Base-by-base conservation (phyloP, 2,329 filamentous ascomycete species). In the Venturia aucupariae region DNA sequence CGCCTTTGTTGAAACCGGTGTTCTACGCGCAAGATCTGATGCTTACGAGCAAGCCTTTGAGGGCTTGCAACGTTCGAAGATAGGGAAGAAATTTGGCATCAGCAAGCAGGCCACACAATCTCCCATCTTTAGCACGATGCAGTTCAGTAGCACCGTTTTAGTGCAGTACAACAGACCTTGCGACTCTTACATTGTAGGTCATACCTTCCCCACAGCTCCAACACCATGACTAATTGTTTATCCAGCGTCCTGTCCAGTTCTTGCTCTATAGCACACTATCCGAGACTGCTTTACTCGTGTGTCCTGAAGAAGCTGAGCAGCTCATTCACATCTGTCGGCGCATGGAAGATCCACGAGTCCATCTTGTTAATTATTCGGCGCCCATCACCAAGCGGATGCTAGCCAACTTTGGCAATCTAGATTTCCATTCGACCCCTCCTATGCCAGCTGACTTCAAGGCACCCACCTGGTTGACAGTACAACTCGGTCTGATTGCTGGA, bases 381-480 rank as follows among this genome's bases (percentile, higher is more conserved):
- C 84, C 87, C 0, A 78, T 86, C 0, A 87, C 86, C 0, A 78
- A 79, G 38, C 76, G 77, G 1, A 89, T 89, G 86, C 70, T 82
- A 0, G 42, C 15, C 17, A 74, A 79, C 4, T 87, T 89, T 72
- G 83, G 85, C 67, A 67, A 69, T 0, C 72, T 89, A 0, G 68
- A 69, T 0, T 88, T 80, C 69, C 84, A 82, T 67, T 72, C 79
- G 0, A 73, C 84, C 0, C 86, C 86, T 0, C 32, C 71, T 0
- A 71, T 85, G 0, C 77, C 81, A 0, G 1, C 42, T 0, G 61
- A 67, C 0, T 80, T 77, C 74, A 57, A 67, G 1, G 71, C 80
- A 0, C 84, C 86, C 0, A 22, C 65, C 0, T 86, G 83, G 83
- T 73, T 89, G 0, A 75, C 71, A 0, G 76, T 84, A 0, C 83